Evolutionary conservation across 306 rosid genomes (phyloP), one percentile per base, ranked within the genome.

Genomic region (Cicer cuneatum): DNA sequence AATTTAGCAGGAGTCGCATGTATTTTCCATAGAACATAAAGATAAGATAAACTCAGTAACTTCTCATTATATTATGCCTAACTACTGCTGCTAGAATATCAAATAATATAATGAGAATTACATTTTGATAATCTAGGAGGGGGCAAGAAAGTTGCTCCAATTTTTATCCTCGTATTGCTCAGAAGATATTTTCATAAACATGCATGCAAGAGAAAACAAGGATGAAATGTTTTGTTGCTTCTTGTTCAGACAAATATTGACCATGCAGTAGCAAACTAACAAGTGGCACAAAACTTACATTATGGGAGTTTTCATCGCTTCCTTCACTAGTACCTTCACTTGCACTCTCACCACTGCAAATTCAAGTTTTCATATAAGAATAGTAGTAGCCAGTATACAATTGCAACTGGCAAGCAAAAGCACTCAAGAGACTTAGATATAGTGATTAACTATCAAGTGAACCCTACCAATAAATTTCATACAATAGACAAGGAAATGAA

Each of bases 271-370:
- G 78, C 53, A 39, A 66, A 68, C 41, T 48, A 47, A 63, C 45
- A 74, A 72, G 77, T 35, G 69, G 69, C 54, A 77, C 29, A 40
- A 15, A 37, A 82, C 97, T 90, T 87, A 94, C 98, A 84, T 86
- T 90, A 74, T 94, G 87, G 72, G 98, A 94, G 77, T 92, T 88
- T 35, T 86, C 94, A 78, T 87, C 97, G 38, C 98, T 94, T 83
- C 98, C 94, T 79, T 94, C 98, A 81, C 97, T 94, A 1, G 92
- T 77, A n/a, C 90, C 97, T 77, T 94, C 98, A 80, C 96, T 94
- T 68, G 83, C 96, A 85, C 98, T 94, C 74, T 91, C 97, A 82
- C 87, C 93, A 87, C 98, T 94, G 92, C 85, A 91, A 52, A 71
- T 73, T 72, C 80, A 83, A 62, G 73, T 74, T 78, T 77, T 58